These are phyloP conservation scores for Ramaria sp. DNA, from an alignment of 768 basidiomycete genomes.

Conservation along the genomic window DNA sequence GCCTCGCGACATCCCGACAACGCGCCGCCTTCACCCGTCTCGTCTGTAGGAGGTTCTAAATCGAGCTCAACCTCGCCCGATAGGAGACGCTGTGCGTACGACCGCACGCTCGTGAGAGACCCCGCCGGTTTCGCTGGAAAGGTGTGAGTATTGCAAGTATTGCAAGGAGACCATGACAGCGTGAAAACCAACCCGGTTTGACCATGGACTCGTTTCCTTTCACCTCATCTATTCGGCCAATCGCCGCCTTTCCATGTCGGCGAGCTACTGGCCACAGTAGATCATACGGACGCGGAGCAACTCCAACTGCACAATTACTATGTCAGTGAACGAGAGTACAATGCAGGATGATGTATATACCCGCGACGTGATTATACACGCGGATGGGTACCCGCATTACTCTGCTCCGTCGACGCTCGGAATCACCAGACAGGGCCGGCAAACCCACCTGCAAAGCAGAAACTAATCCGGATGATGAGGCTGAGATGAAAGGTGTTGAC, in stretches of 20 bases:
- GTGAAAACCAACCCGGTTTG: background rate
- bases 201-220: constrained; percentile 2
- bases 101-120: background rate
- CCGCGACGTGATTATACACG: constrained; percentile 78
- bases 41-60: background rate
- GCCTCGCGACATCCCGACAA: constrained; percentile 60
- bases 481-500: constrained; percentile 18
- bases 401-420: constrained; percentile 39
- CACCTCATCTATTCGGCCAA: constrained; percentile 19
- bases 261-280: constrained; percentile 66
- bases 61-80: background rate
- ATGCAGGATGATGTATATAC: constrained; percentile 30
- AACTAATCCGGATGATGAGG: constrained; percentile 20
- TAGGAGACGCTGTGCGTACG: background rate
- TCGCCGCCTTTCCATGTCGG: constrained; percentile 17
- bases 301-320: constrained; percentile 26
- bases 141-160: background rate
- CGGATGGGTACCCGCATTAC: constrained; percentile 89
- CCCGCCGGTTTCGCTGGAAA: background rate
- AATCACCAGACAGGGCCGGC: background rate
- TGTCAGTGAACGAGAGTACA: background rate
- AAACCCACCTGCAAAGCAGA: constrained; percentile 8
- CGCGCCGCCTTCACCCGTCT: constrained; percentile 26
- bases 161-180: background rate
- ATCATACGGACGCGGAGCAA: constrained; percentile 61